phyloP scores from a whole-genome alignment of 345 rosid species.

The Cardamine chenopodiifolia region DNA sequence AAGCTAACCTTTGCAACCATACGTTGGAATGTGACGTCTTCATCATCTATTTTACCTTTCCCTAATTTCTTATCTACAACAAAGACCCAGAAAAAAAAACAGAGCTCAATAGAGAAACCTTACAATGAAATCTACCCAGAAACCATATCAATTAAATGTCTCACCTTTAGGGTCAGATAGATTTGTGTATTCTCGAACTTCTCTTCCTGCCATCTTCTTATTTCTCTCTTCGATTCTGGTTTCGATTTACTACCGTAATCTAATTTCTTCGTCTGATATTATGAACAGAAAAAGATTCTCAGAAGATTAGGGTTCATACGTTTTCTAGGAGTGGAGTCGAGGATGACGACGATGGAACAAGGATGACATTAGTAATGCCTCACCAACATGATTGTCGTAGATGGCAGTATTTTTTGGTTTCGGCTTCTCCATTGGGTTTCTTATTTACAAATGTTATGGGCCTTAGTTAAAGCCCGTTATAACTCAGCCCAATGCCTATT shows the following conservation, averaged over 20 bases:
- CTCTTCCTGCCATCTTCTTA: constrained; percentile 97
- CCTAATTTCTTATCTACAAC: constrained; percentile 84
- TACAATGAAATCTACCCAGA: neutral
- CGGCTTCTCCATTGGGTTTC: constrained; percentile 7
- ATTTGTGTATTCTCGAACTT: constrained; percentile 94
- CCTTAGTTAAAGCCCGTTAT: neutral
- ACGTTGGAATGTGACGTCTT: constrained; percentile 93
- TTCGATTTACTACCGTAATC: neutral
- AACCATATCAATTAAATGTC: neutral
- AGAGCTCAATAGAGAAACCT: constrained; percentile 14
- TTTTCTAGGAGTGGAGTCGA: constrained; percentile 10
- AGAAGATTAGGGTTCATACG: constrained; percentile 28
- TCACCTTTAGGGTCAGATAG: constrained; percentile 92
- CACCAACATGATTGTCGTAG: no score
- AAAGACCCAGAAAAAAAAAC: neutral
- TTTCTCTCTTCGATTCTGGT: neutral
- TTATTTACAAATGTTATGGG: neutral
- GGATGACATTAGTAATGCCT: constrained; percentile 3
- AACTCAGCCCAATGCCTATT: neutral
- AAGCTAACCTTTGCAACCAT: constrained; percentile 99
- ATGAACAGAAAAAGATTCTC: neutral
- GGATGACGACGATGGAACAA: constrained; percentile 27
- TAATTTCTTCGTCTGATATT: neutral
- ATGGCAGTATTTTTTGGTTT: neutral
- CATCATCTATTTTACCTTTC: constrained; percentile 88